phyloP scores from a whole-genome alignment of 2,329 filamentous ascomycete species.

The Biscogniauxia sp. region DNA sequence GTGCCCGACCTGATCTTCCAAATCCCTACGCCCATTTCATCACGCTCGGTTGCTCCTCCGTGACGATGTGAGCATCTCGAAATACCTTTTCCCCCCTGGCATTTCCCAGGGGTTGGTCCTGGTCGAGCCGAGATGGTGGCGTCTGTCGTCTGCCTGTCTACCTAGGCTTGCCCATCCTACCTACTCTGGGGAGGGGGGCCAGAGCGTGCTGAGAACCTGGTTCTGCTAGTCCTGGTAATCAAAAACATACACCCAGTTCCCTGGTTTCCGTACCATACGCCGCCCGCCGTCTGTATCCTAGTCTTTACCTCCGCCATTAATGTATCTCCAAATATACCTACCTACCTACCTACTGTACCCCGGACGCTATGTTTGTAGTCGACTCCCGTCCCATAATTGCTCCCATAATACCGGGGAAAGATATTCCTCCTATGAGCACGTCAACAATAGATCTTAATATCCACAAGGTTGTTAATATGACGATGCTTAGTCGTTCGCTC shows the following conservation, averaged over 20 bases:
- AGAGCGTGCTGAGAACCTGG: conserved; percentile 7
- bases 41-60: neutral
- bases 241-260: conserved; percentile 10
- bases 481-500: neutral
- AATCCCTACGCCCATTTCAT: neutral
- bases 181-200: conserved; percentile 3
- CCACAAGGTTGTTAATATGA: neutral
- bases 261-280: conserved; percentile 9
- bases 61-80: neutral
- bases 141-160: conserved; percentile 4
- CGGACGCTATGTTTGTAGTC: neutral
- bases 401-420: neutral
- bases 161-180: neutral
- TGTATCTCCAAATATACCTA: conserved; percentile 1
- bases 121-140: conserved; percentile 1
- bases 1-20: neutral
- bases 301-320: conserved; percentile 1
- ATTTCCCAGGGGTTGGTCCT: conserved; percentile 8
- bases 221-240: conserved; percentile 10
- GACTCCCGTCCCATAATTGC: neutral
- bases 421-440: conserved; percentile 15
- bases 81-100: neutral
- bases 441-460: neutral
- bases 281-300: conserved; percentile 4
- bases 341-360: neutral